These are phyloP conservation scores for Sphaceloma murrayae DNA, from an alignment of 2,329 filamentous ascomycete species.

Conservation along the genomic window DNA sequence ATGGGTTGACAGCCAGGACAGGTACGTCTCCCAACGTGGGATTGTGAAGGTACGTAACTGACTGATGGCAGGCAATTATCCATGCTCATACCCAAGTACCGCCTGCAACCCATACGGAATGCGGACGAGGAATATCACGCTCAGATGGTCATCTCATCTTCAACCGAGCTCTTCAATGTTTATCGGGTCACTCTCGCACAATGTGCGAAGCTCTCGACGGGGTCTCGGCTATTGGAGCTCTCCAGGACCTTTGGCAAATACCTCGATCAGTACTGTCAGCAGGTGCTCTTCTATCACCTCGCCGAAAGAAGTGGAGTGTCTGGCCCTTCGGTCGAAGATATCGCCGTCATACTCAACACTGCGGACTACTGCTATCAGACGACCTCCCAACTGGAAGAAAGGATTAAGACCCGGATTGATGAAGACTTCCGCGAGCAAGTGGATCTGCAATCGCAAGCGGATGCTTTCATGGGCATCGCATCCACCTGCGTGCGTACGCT, in stretches of 20 bases:
- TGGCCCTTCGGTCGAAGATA: constrained; percentile 59
- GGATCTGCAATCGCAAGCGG: constrained; percentile 84
- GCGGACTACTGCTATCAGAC: constrained; percentile 96
- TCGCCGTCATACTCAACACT: constrained; percentile 83
- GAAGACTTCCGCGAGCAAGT: constrained; percentile 63
- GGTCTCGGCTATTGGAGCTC: constrained; percentile 74
- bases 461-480: constrained; percentile 90
- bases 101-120: constrained; percentile 66
- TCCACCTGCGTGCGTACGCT: constrained; percentile 76
- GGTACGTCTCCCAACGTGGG: constrained; percentile 30
- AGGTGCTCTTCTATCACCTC: constrained; percentile 69
- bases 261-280: constrained; percentile 88
- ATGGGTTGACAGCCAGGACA: constrained; percentile 96
- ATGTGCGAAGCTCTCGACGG: constrained; percentile 90
- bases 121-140: constrained; percentile 85
- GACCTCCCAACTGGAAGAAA: constrained; percentile 86
- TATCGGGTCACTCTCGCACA: constrained; percentile 89
- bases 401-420: constrained; percentile 84
- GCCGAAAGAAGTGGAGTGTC: constrained; percentile 49
- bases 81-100: constrained; percentile 76
- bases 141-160: constrained; percentile 82
- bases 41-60: not conserved
- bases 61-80: constrained; percentile 53
- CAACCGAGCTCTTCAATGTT: constrained; percentile 94
- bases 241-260: constrained; percentile 83